Evolutionary conservation across 495 filamentous ascomycete species (phyloP).

Genomic region (Penicillium waksmanii): DNA sequence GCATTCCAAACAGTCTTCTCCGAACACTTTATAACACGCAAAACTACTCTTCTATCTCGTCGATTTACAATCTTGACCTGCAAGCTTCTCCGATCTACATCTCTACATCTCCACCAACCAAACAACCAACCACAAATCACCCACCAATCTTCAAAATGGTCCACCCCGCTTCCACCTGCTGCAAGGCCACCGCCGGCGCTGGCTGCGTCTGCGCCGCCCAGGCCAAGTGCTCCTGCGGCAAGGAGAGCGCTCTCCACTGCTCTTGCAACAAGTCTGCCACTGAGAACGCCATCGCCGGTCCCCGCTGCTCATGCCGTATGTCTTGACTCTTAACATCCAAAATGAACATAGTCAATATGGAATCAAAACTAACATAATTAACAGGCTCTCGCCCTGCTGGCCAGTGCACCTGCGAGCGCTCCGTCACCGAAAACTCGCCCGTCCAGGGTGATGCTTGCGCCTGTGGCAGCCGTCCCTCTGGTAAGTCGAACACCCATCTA

Average conservation of each 20-base stretch:
- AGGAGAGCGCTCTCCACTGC: constrained; percentile 83
- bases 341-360: constrained; percentile 1
- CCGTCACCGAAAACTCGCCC: constrained; percentile 69
- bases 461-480: constrained; percentile 74
- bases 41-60: neutral
- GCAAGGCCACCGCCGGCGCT: constrained; percentile 56
- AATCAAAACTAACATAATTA: constrained; percentile 16
- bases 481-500: constrained; percentile 46
- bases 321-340: constrained; percentile 32
- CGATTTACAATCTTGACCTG: neutral
- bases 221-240: constrained; percentile 83
- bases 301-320: constrained; percentile 83
- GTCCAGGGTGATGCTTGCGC: constrained; percentile 65
- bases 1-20: constrained; percentile 1
- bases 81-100: constrained; percentile 14
- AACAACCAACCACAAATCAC: constrained; percentile 5
- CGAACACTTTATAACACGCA: neutral
- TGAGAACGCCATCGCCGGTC: constrained; percentile 75
- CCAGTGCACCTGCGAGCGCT: constrained; percentile 80
- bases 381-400: constrained; percentile 72
- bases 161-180: constrained; percentile 63
- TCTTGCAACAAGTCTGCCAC: constrained; percentile 74
- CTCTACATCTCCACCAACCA: constrained; percentile 5
- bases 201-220: constrained; percentile 64
- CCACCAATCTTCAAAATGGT: constrained; percentile 45